Conservation (phyloP, 1,139 yeast species). For the Taphrina pruni region DNA sequence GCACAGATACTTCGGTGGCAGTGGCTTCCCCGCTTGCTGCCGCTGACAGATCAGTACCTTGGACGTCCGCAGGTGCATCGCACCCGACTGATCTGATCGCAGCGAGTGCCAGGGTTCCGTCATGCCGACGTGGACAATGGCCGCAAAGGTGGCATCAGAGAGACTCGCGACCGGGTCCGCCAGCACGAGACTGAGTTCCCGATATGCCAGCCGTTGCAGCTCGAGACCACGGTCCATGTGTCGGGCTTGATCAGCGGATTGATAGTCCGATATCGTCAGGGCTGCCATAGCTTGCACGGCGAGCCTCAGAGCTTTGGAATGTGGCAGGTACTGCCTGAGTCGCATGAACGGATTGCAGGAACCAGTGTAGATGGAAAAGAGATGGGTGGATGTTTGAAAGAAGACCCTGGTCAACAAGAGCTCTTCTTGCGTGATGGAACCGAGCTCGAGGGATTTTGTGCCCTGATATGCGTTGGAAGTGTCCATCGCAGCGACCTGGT, state of each 20-base stretch:
- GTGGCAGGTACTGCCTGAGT: conserved; percentile 20
- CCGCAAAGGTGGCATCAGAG: conserved; percentile 40
- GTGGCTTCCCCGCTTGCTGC: conserved; percentile 3
- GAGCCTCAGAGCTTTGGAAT: conserved; percentile 26
- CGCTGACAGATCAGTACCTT: conserved; percentile 40
- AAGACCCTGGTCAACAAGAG: conserved; percentile 26
- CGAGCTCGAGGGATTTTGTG: neutral
- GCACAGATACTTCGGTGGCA: conserved; percentile 34
- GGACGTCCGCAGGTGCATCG: conserved; percentile 37
- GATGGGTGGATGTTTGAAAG: conserved; percentile 36
- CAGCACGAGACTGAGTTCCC: conserved; percentile 31
- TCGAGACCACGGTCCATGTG: conserved; percentile 40
- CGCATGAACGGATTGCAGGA: conserved; percentile 39
- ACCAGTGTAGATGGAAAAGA: conserved; percentile 38
- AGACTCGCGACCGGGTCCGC: conserved; percentile 29
- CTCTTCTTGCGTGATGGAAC: conserved; percentile 26
- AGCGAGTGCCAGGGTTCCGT: conserved; percentile 39
- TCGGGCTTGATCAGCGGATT: conserved; percentile 24
- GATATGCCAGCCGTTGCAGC: conserved; percentile 36
- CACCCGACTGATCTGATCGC: conserved; percentile 36
- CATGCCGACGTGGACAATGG: conserved; percentile 38
- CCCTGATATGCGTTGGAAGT: neutral
- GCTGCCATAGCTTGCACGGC: conserved; percentile 40
- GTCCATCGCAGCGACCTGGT: neutral
- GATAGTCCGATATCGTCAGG: conserved; percentile 30